A percentile compares a stretch with the other conserved stretches of the same genome.
Evolutionary conservation across 768 basidiomycete species (phyloP).

Genomic region (Boletus rufocinnamomeus): DNA sequence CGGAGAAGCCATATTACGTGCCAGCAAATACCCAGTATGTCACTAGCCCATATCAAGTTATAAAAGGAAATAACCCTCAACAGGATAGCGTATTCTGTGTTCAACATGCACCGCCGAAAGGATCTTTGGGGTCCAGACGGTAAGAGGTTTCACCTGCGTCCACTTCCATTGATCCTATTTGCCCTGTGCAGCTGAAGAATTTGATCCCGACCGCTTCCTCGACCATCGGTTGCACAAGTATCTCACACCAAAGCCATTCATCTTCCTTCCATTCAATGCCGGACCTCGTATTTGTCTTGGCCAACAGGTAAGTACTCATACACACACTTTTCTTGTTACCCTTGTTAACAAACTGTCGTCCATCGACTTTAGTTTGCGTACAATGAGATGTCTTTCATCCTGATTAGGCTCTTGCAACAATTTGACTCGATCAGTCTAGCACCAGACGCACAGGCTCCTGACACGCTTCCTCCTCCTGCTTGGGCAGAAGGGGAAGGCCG

Average conservation of each 20-base stretch:
- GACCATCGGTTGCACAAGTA: conserved; percentile 64
- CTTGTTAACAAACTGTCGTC: not conserved
- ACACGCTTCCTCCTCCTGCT: conserved; percentile 44
- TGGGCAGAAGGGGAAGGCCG: conserved; percentile 50
- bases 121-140: conserved; percentile 77
- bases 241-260: conserved; percentile 62
- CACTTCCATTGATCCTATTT: not conserved
- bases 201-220: conserved; percentile 73
- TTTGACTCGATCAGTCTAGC: conserved; percentile 53
- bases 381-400: conserved; percentile 61
- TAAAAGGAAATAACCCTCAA: not conserved
- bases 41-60: not conserved
- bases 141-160: conserved; percentile 21
- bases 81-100: conserved; percentile 55
- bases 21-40: conserved; percentile 44
- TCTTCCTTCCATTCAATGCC: conserved; percentile 69
- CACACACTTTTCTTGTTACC: not conserved
- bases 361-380: conserved; percentile 47
- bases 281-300: conserved; percentile 60
- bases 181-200: conserved; percentile 51
- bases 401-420: conserved; percentile 62
- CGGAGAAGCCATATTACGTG: conserved; percentile 30
- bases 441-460: conserved; percentile 46
- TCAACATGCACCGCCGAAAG: conserved; percentile 64
- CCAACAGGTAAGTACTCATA: conserved; percentile 46